Evolutionary conservation across 2,329 filamentous ascomycete species (phyloP), one percentile per base, ranked within the genome.

Genomic region (Microsporum ferrugineum): DNA sequence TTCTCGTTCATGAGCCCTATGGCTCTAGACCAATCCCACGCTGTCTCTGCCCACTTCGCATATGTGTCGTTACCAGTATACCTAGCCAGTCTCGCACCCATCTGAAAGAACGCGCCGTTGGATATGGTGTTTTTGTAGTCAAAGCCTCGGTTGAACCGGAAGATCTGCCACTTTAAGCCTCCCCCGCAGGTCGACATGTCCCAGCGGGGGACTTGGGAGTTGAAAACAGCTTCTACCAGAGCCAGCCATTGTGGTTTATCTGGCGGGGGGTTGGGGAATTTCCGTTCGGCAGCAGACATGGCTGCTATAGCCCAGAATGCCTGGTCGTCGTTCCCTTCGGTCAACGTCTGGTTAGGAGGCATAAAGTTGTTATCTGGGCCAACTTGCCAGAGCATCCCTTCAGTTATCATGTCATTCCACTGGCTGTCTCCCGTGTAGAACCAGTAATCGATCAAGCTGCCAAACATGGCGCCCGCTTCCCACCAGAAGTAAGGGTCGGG

Each of bases 81-180:
- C 34, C 67, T 60, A 2, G 73, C 74, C 39, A 76, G 64, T 14
- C 74, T 70, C 6, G 78, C 72, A 6, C 76, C 76, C 12, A 82
- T 68, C 61, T 80, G 75, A 69, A 81, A 80, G 65, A 80, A 77
- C 53, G 77, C 75, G 23, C 77, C 79, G 62, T 81, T 81, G 5
- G 79, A 79, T 60, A 82, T 80, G 43, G 76, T 75, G 68, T 79
- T 80, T 68, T 79, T 79, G 68, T 80, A 78, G 57, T 76, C 71
- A 65, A 76, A 82, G 6, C 79, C 79, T 49, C 71, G 73, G 65
- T 80, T 80, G 71, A 79, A 79, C 5, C 74, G 71, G 67, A 76
- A 91, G 61, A 94, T 87, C 74, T 94, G 89, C 89, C 89, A 95
- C 63, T 86, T 82, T 65, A 95, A 75, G 6, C 89, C 89, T 57